Evolutionary conservation across 2,329 filamentous ascomycete species (phyloP).

Genomic region (Alternaria dauci): DNA sequence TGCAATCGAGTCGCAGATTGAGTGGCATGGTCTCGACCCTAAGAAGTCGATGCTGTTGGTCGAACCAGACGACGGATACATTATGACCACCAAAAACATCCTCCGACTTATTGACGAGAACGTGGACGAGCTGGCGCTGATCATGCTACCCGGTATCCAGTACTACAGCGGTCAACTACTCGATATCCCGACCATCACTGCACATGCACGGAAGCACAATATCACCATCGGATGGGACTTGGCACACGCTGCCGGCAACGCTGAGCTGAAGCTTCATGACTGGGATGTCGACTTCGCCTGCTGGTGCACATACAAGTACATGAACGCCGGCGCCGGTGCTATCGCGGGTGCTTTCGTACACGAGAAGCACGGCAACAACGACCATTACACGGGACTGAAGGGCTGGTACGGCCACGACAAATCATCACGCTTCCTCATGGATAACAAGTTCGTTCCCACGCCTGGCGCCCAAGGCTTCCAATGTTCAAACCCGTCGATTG

Average conservation of each 20-base stretch:
- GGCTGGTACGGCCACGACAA: slow-evolving; percentile 92
- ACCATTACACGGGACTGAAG: slow-evolving; percentile 70
- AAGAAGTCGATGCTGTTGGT: slow-evolving; percentile 75
- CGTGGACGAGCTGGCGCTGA: slow-evolving; percentile 73
- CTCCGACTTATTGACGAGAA: slow-evolving; percentile 76
- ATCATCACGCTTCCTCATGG: slow-evolving; percentile 80
- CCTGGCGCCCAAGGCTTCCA: slow-evolving; percentile 82
- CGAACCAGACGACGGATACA: slow-evolving; percentile 69
- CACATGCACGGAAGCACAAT: slow-evolving; percentile 73
- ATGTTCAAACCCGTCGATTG: slow-evolving; percentile 80
- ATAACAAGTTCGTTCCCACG: slow-evolving; percentile 79
- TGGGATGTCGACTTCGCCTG: slow-evolving; percentile 91
- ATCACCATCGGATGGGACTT: slow-evolving; percentile 86
- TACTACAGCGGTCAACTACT: slow-evolving; percentile 91
- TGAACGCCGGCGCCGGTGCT: slow-evolving; percentile 82
- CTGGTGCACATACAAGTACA: slow-evolving; percentile 96
- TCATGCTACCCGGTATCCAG: slow-evolving; percentile 85
- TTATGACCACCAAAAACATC: slow-evolving; percentile 72
- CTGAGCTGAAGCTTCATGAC: slow-evolving; percentile 78
- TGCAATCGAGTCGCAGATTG: slow-evolving; percentile 81
- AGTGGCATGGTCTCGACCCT: slow-evolving; percentile 71
- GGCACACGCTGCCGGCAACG: slow-evolving; percentile 85
- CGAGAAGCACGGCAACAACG: slow-evolving; percentile 70
- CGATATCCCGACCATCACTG: slow-evolving; percentile 81
- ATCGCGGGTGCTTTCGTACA: slow-evolving; percentile 85